These are phyloP conservation scores for Lactarius tabidus DNA, from an alignment of 768 basidiomycete species.

Conservation along the genomic window DNA sequence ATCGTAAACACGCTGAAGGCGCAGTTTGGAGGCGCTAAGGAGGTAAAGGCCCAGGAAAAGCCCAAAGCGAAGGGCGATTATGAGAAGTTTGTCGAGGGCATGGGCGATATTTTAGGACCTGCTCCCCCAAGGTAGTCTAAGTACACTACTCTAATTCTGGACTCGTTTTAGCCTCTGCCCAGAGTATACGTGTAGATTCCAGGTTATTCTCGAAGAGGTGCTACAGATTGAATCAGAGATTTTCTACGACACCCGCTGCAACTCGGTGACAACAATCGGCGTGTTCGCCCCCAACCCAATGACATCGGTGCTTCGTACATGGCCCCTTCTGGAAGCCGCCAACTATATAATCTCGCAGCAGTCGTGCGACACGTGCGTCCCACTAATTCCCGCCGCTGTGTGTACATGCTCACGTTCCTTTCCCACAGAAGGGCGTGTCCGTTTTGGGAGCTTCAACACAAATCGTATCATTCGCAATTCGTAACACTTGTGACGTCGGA, in stretches of 20 bases:
- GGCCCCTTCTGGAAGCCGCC: too few species aligned
- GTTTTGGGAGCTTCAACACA: too few species aligned
- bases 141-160: neutral
- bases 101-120: slow-evolving; percentile 57
- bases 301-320: too few species aligned
- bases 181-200: neutral
- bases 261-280: too few species aligned
- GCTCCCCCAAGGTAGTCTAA: neutral
- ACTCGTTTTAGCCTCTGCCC: neutral
- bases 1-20: slow-evolving; percentile 57
- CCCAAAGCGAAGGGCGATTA: slow-evolving; percentile 58
- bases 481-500: too few species aligned
- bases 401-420: too few species aligned
- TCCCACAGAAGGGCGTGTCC: too few species aligned
- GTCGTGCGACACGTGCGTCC: too few species aligned
- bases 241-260: neutral
- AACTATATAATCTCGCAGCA: too few species aligned
- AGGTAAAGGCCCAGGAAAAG: slow-evolving; percentile 27
- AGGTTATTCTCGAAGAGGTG: neutral
- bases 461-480: too few species aligned
- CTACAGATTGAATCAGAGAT: neutral
- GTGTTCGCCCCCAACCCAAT: too few species aligned
- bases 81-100: slow-evolving; percentile 70
- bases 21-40: slow-evolving; percentile 45
- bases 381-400: too few species aligned